Base-by-base conservation (phyloP, 768 basidiomycete species). In the Suillus brevipes region DNA sequence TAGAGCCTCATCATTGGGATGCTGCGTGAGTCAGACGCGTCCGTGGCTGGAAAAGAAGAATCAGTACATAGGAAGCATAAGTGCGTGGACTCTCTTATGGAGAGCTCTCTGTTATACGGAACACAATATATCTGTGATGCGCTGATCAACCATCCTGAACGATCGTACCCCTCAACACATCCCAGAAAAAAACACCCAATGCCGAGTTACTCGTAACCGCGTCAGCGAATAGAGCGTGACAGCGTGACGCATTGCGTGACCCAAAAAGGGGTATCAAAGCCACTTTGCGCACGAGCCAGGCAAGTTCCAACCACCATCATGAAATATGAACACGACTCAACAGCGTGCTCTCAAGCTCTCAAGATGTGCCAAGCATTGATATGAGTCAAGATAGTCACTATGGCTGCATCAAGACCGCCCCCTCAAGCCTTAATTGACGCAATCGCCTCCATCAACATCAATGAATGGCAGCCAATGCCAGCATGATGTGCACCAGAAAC, bases 291-390 rank as follows among this genome's bases (percentile, higher is more conserved):
- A 64, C 59, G 45, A 58, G 38, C 37, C 53, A 66, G 66, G 66
- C 66, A 45, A 66, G 66, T 66, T 37, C 42, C 55, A 50, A 64
- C 60, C 57, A 56, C 63, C 65, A 52, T 65, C 65, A 66, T 66
- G 52, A 60, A 58, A n/a, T 42, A 37, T 58, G 49, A 38, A 58
- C 42, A 38, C 65, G 36, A 64, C 65, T 66, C 65, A 66, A 60
- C 47, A 38, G 65, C 64, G 62, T 66, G 65, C 63, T 36, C 58
- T 37, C 58, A 50, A 66, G 47, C 36, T 37, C 31, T 43, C 62
- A 58, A 66, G 31, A 47, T 37, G 31, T 53, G 37, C 20, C 65
- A 64, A 66, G 62, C 50, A 42, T 59, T 50, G 31, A 52, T 56
- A 63, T 66, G 65, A 66, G 38, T 36, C 63, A 66, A 60, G 47